Evolutionary conservation across 2,329 filamentous ascomycete species (phyloP).

Genomic region (Trichothecium roseum): DNA sequence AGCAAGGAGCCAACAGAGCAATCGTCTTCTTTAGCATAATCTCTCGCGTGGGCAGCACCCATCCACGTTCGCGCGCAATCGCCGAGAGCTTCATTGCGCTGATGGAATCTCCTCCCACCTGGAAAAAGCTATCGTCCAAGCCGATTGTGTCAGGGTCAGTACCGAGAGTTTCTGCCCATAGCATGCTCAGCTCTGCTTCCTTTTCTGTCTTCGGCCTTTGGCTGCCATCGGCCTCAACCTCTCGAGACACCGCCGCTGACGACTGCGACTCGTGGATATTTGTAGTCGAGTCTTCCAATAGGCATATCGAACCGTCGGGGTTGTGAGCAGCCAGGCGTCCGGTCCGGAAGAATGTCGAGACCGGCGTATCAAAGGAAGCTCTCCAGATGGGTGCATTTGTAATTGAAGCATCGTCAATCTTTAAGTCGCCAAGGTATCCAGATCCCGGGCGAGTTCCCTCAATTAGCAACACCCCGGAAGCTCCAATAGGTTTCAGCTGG

Average conservation of each 20-base stretch:
- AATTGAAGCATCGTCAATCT: no score
- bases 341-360: slow-evolving; percentile 3
- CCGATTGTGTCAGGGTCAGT: slow-evolving; percentile 22
- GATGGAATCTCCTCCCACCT: slow-evolving; percentile 39
- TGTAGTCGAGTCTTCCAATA: slow-evolving; percentile 27
- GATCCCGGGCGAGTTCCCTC: slow-evolving; percentile 16
- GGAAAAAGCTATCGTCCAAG: slow-evolving; percentile 36
- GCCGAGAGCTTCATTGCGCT: slow-evolving; percentile 34
- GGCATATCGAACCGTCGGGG: slow-evolving; percentile 3
- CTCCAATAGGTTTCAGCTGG: slow-evolving; percentile 13
- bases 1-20: no score
- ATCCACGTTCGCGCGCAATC: neutral
- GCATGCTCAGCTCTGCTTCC: slow-evolving; percentile 15
- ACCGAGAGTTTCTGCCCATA: slow-evolving; percentile 26
- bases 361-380: slow-evolving; percentile 2
- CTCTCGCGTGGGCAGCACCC: neutral
- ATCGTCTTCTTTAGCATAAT: neutral
- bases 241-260: slow-evolving; percentile 13
- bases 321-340: slow-evolving; percentile 1
- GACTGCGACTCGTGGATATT: neutral
- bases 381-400: no score
- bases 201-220: slow-evolving; percentile 3
- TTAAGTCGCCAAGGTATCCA: no score
- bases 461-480: slow-evolving; percentile 22
- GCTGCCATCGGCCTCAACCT: no score